Evolutionary conservation across 495 filamentous ascomycete species (phyloP), one percentile per base, ranked within the genome.

Genomic region (Extremus antarcticus): DNA sequence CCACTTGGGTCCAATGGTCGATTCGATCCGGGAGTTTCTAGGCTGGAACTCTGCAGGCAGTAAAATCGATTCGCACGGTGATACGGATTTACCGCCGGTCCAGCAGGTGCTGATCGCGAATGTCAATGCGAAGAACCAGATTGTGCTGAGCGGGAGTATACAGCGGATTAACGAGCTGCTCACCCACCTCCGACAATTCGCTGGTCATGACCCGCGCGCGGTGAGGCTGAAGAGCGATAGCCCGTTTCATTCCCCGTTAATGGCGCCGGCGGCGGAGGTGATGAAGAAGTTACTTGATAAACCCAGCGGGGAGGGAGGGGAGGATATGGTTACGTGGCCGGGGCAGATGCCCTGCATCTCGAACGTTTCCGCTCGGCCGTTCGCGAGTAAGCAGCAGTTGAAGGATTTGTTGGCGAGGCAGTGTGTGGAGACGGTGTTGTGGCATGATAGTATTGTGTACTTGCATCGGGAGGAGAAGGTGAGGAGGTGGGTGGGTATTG

Each of bases 61-160:
- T 32, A 85, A 84, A 60, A 77, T 76, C 39, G 86, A 92, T 67
- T 82, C 78, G 50, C 73, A 71, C 20, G 8, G 32, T 9, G 54
- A 64, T 43, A 71, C 80, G 51, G 79, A 85, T 39, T 70, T 78
- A 47, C 82, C 86, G 39, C 75, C 87, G 3, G 87, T 91, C 52
- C 78, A 92, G 62, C 86, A 94, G 67, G 89, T 98, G 52, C 75
- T 84, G 50, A 89, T 98, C 56, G 92, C 89, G 25, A 98, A 98
- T 63, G 82, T 95, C 70, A 98, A 98, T 70, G 84, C 81, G 60
- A 92, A 88, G 69, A 95, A 94, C 63, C 92, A 98, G 67, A 94
- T 98, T 63, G 92, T 98, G 52, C 73, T 98, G 32, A 90, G 85
- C 59, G 92, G 92, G 2, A 92, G 82, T 66, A 82, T 97, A 41